These are phyloP conservation scores for Rhizopogon vulgaris DNA, from an alignment of 768 basidiomycete genomes.

Conservation along the genomic window DNA sequence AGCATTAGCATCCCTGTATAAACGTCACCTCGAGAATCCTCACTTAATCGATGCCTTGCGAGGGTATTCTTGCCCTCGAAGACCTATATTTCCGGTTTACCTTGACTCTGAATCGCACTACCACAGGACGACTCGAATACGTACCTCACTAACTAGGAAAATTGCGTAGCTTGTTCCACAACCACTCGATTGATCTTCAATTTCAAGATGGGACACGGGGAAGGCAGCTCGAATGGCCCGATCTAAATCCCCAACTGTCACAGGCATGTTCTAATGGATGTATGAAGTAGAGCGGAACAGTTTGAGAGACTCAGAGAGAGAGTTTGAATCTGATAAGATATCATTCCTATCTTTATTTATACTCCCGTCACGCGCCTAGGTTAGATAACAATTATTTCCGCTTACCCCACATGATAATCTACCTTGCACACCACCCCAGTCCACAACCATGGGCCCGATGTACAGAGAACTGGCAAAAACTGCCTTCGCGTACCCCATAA, in stretches of 20 bases:
- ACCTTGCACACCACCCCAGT: not conserved
- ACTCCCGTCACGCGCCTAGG: not conserved
- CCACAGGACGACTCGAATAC: slow-evolving; percentile 11
- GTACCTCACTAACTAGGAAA: slow-evolving; percentile 69
- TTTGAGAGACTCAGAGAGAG: not conserved
- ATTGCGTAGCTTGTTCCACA: slow-evolving; percentile 78
- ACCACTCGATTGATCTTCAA: slow-evolving; percentile 72
- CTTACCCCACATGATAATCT: not conserved
- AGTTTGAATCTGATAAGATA: slow-evolving; percentile 23
- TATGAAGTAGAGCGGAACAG: slow-evolving; percentile 9
- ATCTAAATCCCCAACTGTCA: slow-evolving; percentile 52
- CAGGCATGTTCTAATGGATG: slow-evolving; percentile 43
- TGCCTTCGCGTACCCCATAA: slow-evolving; percentile 40
- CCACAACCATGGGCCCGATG: slow-evolving; percentile 9
- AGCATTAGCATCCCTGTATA: slow-evolving; percentile 6
- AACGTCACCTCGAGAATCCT: slow-evolving; percentile 12
- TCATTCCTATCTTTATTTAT: not conserved
- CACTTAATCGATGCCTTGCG: slow-evolving; percentile 67
- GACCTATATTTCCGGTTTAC: slow-evolving; percentile 31
- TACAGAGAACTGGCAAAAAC: slow-evolving; percentile 12
- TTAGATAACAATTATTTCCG: slow-evolving; percentile 1
- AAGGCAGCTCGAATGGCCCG: slow-evolving; percentile 56
- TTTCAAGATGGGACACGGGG: slow-evolving; percentile 60
- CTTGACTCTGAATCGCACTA: not conserved
- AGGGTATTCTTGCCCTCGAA: slow-evolving; percentile 81